Evolutionary conservation across 768 basidiomycete species (phyloP).

Genomic region (Sarcomyxa edulis): DNA sequence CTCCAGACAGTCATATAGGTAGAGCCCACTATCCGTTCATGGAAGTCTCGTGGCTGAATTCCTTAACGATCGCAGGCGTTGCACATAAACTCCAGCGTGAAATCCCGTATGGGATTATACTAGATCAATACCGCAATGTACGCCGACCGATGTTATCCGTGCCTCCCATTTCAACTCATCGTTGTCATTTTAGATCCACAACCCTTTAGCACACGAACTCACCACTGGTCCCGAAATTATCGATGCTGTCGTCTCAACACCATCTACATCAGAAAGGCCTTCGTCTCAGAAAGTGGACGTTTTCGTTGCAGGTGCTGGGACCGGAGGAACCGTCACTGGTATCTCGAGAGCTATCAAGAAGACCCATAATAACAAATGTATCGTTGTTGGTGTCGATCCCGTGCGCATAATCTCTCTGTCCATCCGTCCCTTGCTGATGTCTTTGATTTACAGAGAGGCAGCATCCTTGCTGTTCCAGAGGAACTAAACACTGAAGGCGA

Average conservation of each 20-base stretch:
- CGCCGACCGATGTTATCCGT: constrained; percentile 14
- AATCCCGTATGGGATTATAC: constrained; percentile 82
- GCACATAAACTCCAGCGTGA: constrained; percentile 70
- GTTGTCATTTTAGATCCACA: constrained; percentile 51
- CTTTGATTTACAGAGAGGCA: constrained; percentile 60
- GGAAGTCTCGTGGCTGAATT: constrained; percentile 75
- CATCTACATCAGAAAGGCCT: constrained; percentile 47
- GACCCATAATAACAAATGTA: constrained; percentile 63
- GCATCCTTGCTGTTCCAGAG: constrained; percentile 75
- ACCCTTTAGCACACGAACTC: constrained; percentile 86
- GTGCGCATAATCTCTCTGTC: constrained; percentile 34
- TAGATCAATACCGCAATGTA: constrained; percentile 88
- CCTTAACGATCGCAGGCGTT: constrained; percentile 83
- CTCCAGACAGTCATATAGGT: constrained; percentile 91
- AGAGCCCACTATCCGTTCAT: constrained; percentile 31
- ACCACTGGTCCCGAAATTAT: constrained; percentile 93
- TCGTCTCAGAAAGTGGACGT: constrained; percentile 78
- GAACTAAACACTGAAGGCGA: constrained; percentile 48
- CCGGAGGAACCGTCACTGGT: constrained; percentile 94
- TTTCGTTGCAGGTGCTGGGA: constrained; percentile 84
- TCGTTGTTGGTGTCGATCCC: constrained; percentile 88
- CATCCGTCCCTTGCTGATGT: background rate
- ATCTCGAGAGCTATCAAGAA: constrained; percentile 76
- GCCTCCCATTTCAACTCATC: no score
- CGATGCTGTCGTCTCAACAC: constrained; percentile 63